Percentiles rank a stretch among this genome's conserved stretches.
These are phyloP conservation scores for Wickerhamiella occidentalis DNA, from an alignment of 805 yeast species.

Conservation along the genomic window DNA sequence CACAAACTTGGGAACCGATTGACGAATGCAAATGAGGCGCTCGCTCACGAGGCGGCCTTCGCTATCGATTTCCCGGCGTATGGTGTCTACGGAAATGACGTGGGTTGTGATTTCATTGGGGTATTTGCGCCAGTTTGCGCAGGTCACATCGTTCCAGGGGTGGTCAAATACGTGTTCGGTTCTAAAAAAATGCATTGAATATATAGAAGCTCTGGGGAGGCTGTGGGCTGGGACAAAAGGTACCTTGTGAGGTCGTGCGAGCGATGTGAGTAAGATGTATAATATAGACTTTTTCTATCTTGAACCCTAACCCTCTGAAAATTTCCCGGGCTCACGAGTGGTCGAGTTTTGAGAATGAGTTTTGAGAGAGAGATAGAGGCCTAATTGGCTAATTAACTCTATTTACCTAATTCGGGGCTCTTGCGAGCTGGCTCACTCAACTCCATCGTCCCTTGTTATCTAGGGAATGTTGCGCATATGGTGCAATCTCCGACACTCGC, in stretches of 20 bases:
- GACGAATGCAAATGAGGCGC: constrained; percentile 78
- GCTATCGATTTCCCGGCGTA: constrained; percentile 55
- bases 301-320: not conserved
- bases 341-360: too few species aligned
- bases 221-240: not conserved
- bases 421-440: too few species aligned
- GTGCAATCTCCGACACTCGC: not conserved
- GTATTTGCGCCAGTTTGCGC: constrained; percentile 93
- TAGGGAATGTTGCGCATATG: too few species aligned
- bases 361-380: too few species aligned
- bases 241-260: not conserved
- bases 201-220: too few species aligned
- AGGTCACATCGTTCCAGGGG: constrained; percentile 88
- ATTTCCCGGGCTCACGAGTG: too few species aligned
- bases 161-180: constrained; percentile 60
- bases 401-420: too few species aligned
- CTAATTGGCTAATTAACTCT: too few species aligned
- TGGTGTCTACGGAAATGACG: constrained; percentile 84
- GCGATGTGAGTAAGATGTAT: not conserved
- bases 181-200: constrained; percentile 78
- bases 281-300: not conserved
- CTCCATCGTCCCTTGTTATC: too few species aligned
- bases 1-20: constrained; percentile 76
- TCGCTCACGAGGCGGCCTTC: constrained; percentile 57
- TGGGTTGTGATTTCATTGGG: constrained; percentile 92